Conservation (phyloP, 208 protist genomes). For the Trypanosoma mega region DNA sequence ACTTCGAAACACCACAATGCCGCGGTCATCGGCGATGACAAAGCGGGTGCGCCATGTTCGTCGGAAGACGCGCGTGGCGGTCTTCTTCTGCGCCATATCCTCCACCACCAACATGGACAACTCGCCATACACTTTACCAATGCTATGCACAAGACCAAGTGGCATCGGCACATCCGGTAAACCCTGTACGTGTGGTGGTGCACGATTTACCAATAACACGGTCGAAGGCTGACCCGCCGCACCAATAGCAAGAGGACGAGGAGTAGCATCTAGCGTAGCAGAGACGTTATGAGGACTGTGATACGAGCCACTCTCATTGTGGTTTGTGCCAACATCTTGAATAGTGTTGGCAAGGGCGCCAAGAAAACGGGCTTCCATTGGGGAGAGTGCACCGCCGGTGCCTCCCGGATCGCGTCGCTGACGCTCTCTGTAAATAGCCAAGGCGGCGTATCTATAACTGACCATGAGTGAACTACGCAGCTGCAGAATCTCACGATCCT, state of each 20-base stretch:
- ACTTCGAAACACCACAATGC: constrained; percentile 30
- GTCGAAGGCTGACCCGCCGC: no score
- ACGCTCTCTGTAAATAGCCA: constrained; percentile 4
- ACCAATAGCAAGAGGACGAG: no score
- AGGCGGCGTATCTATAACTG: constrained; percentile 19
- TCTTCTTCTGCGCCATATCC: constrained; percentile 16
- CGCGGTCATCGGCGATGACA: constrained; percentile 47
- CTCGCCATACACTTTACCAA: constrained; percentile 11
- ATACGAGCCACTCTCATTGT: constrained; percentile 1
- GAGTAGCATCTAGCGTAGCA: no score
- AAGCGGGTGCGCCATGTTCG: constrained; percentile 36
- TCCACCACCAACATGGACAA: constrained; percentile 17
- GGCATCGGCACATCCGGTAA: constrained; percentile 25
- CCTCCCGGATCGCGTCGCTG: no score
- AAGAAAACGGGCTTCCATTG: constrained; percentile 21
- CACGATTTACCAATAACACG: constrained; percentile 13
- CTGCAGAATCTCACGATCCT: constrained; percentile 26
- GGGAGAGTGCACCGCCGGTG: background rate
- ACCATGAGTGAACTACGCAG: constrained; percentile 19
- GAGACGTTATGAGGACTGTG: no score
- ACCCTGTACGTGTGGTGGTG: constrained; percentile 23
- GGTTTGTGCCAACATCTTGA: background rate
- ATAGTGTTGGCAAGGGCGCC: constrained; percentile 3
- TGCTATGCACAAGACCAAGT: constrained; percentile 3
- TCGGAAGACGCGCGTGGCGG: background rate